These are phyloP conservation scores for Elsinoe batatas DNA, from an alignment of 2,329 filamentous ascomycete species.

Conservation along the genomic window DNA sequence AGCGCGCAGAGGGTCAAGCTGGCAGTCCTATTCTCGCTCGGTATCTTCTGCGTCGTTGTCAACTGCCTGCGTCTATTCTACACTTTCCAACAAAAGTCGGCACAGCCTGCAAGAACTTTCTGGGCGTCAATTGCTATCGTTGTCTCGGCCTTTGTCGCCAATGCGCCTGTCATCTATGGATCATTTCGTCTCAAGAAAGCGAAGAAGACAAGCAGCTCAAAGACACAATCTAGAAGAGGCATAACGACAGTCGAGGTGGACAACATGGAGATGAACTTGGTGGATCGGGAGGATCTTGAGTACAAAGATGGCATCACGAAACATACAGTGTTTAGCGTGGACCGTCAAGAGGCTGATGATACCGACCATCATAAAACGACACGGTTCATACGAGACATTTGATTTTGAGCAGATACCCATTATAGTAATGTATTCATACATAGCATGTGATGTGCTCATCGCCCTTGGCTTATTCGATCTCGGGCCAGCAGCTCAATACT, in stretches of 20 bases:
- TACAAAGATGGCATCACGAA: not conserved
- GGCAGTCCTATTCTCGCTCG: slow-evolving; percentile 15
- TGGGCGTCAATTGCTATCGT: slow-evolving; percentile 17
- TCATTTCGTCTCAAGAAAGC: not conserved
- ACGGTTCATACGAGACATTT: not conserved
- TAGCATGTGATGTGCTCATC: no score
- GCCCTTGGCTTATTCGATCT: no score
- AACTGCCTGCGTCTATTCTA: slow-evolving; percentile 15
- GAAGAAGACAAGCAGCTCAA: not conserved
- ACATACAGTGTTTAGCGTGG: not conserved
- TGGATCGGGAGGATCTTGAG: not conserved
- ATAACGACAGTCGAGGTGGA: not conserved
- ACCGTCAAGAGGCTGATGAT: not conserved
- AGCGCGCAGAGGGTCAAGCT: slow-evolving; percentile 5
- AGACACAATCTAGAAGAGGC: not conserved
- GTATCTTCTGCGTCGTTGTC: slow-evolving; percentile 17
- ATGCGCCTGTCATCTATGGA: slow-evolving; percentile 17
- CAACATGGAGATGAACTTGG: slow-evolving; percentile 2
- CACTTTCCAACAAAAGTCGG: slow-evolving; percentile 15
- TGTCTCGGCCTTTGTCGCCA: slow-evolving; percentile 18
- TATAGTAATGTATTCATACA: not conserved
- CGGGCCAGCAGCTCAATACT: no score
- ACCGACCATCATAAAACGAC: not conserved
- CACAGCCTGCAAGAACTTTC: slow-evolving; percentile 17
- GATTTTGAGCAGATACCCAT: no score